Evolutionary conservation across 305 asterid species (phyloP).

Genomic region (Ilex paraguariensis): DNA sequence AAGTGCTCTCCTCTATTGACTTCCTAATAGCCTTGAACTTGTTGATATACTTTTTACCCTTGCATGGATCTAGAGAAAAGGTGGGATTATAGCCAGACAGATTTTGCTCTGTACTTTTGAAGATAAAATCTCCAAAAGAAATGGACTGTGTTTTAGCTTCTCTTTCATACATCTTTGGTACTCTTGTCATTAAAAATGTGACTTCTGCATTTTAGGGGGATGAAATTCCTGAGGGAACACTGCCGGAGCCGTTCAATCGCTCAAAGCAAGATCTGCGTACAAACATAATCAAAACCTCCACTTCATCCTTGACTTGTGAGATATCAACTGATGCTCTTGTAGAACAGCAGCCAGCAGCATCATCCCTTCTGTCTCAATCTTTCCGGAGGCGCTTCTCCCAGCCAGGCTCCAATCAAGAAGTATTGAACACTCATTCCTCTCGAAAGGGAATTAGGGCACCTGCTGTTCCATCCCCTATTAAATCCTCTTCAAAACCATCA

Average conservation of each 20-base stretch:
- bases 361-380: conserved; percentile 55
- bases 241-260: conserved; percentile 56
- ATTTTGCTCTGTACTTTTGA: too few species aligned
- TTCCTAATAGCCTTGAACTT: too few species aligned
- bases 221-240: conserved; percentile 65
- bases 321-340: conserved; percentile 11
- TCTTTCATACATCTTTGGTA: too few species aligned
- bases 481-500: conserved; percentile 9
- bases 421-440: conserved; percentile 13
- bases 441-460: conserved; percentile 14
- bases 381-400: conserved; percentile 48
- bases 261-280: conserved; percentile 19
- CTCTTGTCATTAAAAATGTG: not conserved
- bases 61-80: too few species aligned
- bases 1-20: too few species aligned
- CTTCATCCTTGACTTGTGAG: conserved; percentile 15
- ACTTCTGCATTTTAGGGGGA: conserved; percentile 47
- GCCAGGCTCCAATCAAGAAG: conserved; percentile 7
- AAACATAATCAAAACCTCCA: conserved; percentile 14
- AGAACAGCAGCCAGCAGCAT: conserved; percentile 19
- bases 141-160: too few species aligned
- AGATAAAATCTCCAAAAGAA: too few species aligned
- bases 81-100: too few species aligned
- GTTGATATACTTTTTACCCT: too few species aligned
- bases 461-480: conserved; percentile 13